Evolutionary conservation across 768 basidiomycete species (phyloP).

Genomic region (Boletus sp.): DNA sequence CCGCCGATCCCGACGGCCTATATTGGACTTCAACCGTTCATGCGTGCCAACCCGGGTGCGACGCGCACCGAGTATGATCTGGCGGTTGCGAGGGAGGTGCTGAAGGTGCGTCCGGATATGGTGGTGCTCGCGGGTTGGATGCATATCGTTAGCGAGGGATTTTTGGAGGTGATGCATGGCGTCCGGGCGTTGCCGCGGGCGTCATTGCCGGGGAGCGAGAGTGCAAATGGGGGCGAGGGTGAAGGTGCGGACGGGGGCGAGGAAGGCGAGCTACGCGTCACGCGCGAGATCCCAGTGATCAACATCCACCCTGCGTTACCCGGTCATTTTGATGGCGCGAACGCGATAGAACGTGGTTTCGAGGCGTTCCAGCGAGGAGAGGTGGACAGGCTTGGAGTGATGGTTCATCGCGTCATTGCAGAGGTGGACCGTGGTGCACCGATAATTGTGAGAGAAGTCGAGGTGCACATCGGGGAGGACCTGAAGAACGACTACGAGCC

Average conservation of each 20-base stretch:
- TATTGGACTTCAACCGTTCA: slow-evolving; percentile 81
- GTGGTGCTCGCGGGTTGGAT: slow-evolving; percentile 99
- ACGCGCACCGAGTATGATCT: slow-evolving; percentile 84
- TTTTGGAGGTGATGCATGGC: slow-evolving; percentile 61
- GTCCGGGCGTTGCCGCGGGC: slow-evolving; percentile 32
- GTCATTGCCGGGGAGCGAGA: not conserved
- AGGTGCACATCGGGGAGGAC: slow-evolving; percentile 69
- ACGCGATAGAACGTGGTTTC: slow-evolving; percentile 85
- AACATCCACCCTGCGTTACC: slow-evolving; percentile 97
- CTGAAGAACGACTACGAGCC: slow-evolving; percentile 64
- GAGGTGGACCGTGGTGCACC: slow-evolving; percentile 94
- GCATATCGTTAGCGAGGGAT: slow-evolving; percentile 87
- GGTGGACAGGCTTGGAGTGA: slow-evolving; percentile 74
- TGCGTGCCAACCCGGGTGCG: slow-evolving; percentile 68
- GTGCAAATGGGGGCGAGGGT: not conserved
- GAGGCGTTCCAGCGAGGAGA: slow-evolving; percentile 86
- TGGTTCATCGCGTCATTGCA: slow-evolving; percentile 92
- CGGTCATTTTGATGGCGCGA: slow-evolving; percentile 94
- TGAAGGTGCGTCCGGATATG: slow-evolving; percentile 68
- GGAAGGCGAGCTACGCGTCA: slow-evolving; percentile 26
- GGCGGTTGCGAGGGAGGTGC: slow-evolving; percentile 70
- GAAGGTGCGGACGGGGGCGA: slow-evolving; percentile 25
- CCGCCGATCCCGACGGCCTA: slow-evolving; percentile 82
- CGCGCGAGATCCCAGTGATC: slow-evolving; percentile 72
- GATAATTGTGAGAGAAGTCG: slow-evolving; percentile 75